Percentiles rank a stretch among this genome's conserved stretches.
phyloP scores from a whole-genome alignment of 257 asterid genomes.

The Solanum lycopersicoides region DNA sequence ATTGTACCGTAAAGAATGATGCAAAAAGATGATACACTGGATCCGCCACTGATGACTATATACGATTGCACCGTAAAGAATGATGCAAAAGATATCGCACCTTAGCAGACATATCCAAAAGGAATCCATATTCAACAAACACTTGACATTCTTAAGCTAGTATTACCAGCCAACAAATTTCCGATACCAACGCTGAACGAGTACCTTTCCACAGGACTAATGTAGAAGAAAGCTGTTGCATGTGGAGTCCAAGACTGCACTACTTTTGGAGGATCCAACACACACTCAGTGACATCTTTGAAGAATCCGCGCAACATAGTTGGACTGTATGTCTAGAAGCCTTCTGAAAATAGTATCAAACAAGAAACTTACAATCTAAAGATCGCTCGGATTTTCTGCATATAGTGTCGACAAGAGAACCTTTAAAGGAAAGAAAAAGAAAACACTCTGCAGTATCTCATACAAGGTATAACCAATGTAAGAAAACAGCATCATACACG shows the following conservation, averaged over 20 bases:
- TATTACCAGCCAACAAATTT: not conserved
- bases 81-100: not conserved
- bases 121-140: not conserved
- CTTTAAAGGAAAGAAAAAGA: not conserved
- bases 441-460: not conserved
- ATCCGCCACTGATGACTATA: too few relatives aligned
- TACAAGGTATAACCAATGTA: not conserved
- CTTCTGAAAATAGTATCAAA: not conserved
- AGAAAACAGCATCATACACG: not conserved
- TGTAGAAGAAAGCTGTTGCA: not conserved
- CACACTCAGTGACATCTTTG: not conserved
- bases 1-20: too few relatives aligned
- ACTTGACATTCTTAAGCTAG: not conserved
- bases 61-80: not conserved
- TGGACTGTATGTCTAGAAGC: not conserved
- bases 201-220: not conserved
- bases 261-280: not conserved
- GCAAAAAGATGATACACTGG: too few relatives aligned
- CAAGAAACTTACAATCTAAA: not conserved
- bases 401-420: not conserved
- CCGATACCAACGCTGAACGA: not conserved
- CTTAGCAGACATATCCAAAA: not conserved
- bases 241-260: not conserved
- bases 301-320: not conserved
- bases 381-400: not conserved